Evolutionary conservation across 768 basidiomycete species (phyloP), one percentile per base, ranked within the genome.

Genomic region (Leccinum longicurvipes): DNA sequence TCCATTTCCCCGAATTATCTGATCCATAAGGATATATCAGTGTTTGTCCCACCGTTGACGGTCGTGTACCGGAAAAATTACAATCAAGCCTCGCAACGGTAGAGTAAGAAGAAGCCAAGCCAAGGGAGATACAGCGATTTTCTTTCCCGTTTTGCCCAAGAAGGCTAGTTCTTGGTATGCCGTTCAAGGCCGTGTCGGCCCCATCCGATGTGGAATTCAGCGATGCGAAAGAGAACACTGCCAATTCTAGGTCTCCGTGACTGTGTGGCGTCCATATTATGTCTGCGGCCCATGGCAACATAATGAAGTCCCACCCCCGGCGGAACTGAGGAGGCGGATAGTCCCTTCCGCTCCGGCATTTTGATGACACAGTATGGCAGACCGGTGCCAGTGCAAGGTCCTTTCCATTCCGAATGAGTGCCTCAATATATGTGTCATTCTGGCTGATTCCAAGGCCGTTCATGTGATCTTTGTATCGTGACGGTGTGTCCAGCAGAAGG

Each of bases 361-460:
- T n/a, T 78, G 28, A 80, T 71, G 47, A 89, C 76, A 63, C 82
- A 83, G 24, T 14, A 23, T 12, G 21, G 7, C 83, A 81, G 29
- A 74, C 77, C 31, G 87, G 73, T 8, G 82, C 80, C 34, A 81
- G 75, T 0, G 82, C 82, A 32, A 91, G 78, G 64, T 90, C 85
- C 3, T 77, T 86, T 90, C 85, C 3, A 77, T 86, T 23, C 87
- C 89, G 0, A 88, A 84, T 6, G 85, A 90, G 62, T 90, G 86
- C 10, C 19, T n/a, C n/a, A n/a, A n/a, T 76, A 55, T 85, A 75
- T 63, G 91, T 84, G 23, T 86, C 74, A n/a, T 72, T 67, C 0
- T 85, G 79, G 1, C 73, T 60, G 65, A 87, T 83, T 6, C 81
- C 79, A 29, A 86, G 72, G 9, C 67, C 70, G 54, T 78, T 72